These are phyloP conservation scores for Lasiodiplodia gonubiensis DNA, from an alignment of 2,329 filamentous ascomycete species.

Conservation along the genomic window DNA sequence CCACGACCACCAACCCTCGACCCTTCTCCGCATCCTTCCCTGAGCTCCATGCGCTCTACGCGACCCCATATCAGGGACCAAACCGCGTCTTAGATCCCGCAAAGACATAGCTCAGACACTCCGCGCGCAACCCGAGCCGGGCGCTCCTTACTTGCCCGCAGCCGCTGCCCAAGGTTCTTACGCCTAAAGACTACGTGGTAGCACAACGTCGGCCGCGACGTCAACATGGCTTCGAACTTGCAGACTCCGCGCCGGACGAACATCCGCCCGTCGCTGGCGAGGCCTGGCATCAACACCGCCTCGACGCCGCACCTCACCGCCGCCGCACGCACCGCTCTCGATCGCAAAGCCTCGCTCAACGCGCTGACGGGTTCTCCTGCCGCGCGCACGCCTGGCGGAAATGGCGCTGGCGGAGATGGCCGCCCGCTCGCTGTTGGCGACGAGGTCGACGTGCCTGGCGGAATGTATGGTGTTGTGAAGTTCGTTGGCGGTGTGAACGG, in stretches of 20 bases:
- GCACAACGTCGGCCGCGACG: slow-evolving; percentile 10
- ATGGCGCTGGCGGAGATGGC: slow-evolving; percentile 47
- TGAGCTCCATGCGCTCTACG: slow-evolving; percentile 16
- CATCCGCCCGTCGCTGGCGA: slow-evolving; percentile 47
- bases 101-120: slow-evolving; percentile 5
- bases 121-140: slow-evolving; percentile 9
- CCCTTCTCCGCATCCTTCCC: slow-evolving; percentile 14
- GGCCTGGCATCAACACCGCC: slow-evolving; percentile 41
- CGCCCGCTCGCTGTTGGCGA: slow-evolving; percentile 76
- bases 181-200: slow-evolving; percentile 12
- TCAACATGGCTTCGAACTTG: slow-evolving; percentile 8
- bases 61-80: slow-evolving; percentile 18
- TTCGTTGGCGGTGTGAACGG: slow-evolving; percentile 87
- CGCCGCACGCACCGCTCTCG: slow-evolving; percentile 54
- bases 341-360: slow-evolving; percentile 74
- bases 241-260: slow-evolving; percentile 47
- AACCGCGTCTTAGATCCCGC: slow-evolving; percentile 21
- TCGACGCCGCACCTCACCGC: slow-evolving; percentile 52
- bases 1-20: neutral
- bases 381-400: slow-evolving; percentile 19
- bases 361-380: slow-evolving; percentile 63
- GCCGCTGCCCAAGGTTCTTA: neutral
- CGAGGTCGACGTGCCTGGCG: slow-evolving; percentile 86
- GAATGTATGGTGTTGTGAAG: slow-evolving; percentile 87
- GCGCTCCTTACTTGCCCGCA: slow-evolving; percentile 25